Conservation (phyloP, 768 basidiomycete genomes). For the Leucocoprinus sp. region DNA sequence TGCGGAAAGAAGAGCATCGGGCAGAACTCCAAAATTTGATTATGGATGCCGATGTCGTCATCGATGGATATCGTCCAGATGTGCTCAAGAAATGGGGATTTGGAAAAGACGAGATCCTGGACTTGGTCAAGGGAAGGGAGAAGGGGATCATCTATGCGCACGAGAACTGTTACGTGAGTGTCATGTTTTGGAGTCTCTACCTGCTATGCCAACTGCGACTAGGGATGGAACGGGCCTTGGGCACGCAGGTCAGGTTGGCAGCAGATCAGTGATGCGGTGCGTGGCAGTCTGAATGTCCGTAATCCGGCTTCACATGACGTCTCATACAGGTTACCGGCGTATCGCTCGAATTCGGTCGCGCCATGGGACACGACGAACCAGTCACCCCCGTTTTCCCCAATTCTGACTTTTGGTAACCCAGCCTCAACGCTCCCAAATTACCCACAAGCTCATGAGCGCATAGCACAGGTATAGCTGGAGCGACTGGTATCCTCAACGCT, state of each 20-base stretch:
- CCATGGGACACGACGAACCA: conserved; percentile 17
- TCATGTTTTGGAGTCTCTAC: not conserved
- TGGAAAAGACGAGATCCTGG: conserved; percentile 21
- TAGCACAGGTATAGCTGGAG: conserved; percentile 18
- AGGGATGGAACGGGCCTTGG: conserved; percentile 22
- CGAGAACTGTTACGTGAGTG: conserved; percentile 20
- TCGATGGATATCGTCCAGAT: conserved; percentile 23
- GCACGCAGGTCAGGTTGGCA: conserved; percentile 18
- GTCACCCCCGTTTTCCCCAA: conserved; percentile 18
- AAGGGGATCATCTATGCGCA: conserved; percentile 19
- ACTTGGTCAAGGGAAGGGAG: conserved; percentile 16
- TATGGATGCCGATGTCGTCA: conserved; percentile 20
- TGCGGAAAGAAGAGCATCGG: conserved; percentile 17
- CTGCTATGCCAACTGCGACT: not conserved
- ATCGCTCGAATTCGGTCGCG: conserved; percentile 16
- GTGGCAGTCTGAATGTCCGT: not conserved
- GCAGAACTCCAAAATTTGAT: conserved; percentile 14
- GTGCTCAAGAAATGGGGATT: conserved; percentile 23
- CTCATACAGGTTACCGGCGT: conserved; percentile 15
- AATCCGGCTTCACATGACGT: not conserved
- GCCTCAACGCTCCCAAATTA: not conserved
- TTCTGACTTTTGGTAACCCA: conserved; percentile 15
- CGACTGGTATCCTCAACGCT: conserved; percentile 15
- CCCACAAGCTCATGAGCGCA: not conserved
- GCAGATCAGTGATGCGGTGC: conserved; percentile 18